Evolutionary conservation across 1,139 yeast genomes (phyloP).

Genomic region (Candida sanyaensis): DNA sequence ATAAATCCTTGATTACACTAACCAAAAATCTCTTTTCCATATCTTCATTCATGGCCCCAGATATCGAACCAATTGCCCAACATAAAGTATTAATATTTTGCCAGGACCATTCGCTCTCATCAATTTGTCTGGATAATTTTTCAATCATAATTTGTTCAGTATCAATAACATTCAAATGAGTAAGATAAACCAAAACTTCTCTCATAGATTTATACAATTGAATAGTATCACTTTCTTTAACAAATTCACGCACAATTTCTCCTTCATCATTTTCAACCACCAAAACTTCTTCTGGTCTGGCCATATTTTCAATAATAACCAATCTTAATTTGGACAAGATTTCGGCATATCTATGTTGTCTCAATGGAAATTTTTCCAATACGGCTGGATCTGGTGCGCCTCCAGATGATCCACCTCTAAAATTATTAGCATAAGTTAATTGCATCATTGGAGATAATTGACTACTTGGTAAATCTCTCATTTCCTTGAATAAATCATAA

Average conservation of each 20-base stretch:
- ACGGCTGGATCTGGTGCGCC: conserved; percentile 89
- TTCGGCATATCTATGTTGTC: conserved; percentile 79
- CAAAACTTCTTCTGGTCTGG: conserved; percentile 95
- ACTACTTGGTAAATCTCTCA: conserved; percentile 72
- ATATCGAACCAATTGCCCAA: conserved; percentile 99
- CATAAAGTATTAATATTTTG: conserved; percentile 94
- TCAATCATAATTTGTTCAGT: conserved; percentile 93
- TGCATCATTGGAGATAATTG: conserved; percentile 79
- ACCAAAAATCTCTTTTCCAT: conserved; percentile 95
- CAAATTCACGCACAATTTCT: conserved; percentile 96
- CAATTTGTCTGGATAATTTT: conserved; percentile 88
- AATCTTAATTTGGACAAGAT: conserved; percentile 80
- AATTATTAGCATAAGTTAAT: conserved; percentile 54
- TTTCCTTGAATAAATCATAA: conserved; percentile 77
- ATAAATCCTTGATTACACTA: conserved; percentile 85
- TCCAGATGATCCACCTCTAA: conserved; percentile 52
- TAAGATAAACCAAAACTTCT: conserved; percentile 90
- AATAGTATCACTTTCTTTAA: conserved; percentile 94
- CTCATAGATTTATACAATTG: conserved; percentile 94
- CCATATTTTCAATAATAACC: conserved; percentile 96
- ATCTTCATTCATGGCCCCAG: conserved; percentile 98
- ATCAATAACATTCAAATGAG: conserved; percentile 93
- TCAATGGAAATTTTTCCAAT: conserved; percentile 72
- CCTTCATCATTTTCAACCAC: conserved; percentile 99
- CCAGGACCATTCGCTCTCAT: conserved; percentile 99